These are phyloP conservation scores for Pochonia chlamydosporia DNA, from an alignment of 2,329 filamentous ascomycete species.

Conservation along the genomic window DNA sequence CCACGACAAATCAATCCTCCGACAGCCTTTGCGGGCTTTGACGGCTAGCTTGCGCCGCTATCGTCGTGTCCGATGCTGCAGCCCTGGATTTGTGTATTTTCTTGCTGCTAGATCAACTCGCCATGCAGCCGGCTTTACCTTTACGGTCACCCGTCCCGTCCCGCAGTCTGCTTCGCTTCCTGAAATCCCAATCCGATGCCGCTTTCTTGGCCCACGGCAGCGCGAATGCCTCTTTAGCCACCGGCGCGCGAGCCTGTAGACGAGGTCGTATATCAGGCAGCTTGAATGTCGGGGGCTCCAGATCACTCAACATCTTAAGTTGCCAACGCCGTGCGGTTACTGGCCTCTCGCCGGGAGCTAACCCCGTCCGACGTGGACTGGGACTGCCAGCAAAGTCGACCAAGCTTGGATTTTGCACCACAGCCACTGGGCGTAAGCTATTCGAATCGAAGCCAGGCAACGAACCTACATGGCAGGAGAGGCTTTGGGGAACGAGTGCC, in stretches of 20 bases:
- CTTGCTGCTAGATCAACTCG: slow-evolving; percentile 14
- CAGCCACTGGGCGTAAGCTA: slow-evolving; percentile 14
- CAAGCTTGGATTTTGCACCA: slow-evolving; percentile 21
- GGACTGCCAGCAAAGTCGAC: not conserved
- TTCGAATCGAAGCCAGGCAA: slow-evolving; percentile 13
- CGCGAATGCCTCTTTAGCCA: slow-evolving; percentile 2
- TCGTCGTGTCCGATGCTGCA: slow-evolving; percentile 10
- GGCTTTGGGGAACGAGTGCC: slow-evolving; percentile 37
- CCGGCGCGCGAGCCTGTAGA: slow-evolving; percentile 13
- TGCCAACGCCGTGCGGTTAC: not conserved
- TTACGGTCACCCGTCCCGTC: slow-evolving; percentile 44
- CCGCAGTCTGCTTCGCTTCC: slow-evolving; percentile 60
- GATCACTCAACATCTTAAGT: not conserved
- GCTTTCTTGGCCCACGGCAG: slow-evolving; percentile 41
- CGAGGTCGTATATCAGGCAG: slow-evolving; percentile 12
- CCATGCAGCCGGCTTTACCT: slow-evolving; percentile 40
- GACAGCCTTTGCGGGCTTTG: slow-evolving; percentile 1
- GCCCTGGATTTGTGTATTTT: not conserved
- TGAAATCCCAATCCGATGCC: slow-evolving; percentile 63
- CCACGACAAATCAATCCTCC: not conserved
- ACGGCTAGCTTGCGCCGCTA: slow-evolving; percentile 8
- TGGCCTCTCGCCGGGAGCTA: not conserved
- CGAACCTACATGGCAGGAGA: slow-evolving; percentile 40
- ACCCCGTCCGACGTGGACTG: not conserved
- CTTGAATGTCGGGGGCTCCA: not conserved